Conservation (phyloP, 2,329 filamentous ascomycete genomes). For the Trichoderma koningiopsis region DNA sequence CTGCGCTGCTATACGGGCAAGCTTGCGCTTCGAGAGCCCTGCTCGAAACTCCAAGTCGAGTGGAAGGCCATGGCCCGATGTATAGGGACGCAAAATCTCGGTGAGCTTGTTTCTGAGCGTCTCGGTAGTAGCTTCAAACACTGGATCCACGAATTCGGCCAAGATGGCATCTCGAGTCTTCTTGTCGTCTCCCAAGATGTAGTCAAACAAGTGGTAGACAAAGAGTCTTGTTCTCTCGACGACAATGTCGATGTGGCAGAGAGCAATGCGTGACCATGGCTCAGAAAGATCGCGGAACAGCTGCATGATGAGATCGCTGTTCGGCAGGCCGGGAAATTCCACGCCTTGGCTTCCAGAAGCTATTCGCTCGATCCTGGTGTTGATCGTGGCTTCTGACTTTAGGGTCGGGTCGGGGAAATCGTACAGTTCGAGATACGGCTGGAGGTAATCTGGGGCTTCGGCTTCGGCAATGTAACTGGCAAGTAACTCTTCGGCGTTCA, state of each 20-base stretch:
- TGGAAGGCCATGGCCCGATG: background rate
- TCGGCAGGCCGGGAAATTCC: conserved; percentile 45
- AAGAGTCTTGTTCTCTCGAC: conserved; percentile 38
- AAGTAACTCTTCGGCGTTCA: background rate
- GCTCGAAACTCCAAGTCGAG: background rate
- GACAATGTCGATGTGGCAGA: conserved; percentile 40
- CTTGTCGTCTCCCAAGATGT: conserved; percentile 36
- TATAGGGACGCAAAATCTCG: conserved; percentile 3
- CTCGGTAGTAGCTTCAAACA: background rate
- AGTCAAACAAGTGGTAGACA: conserved; percentile 40
- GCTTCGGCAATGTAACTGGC: background rate
- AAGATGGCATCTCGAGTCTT: conserved; percentile 9
- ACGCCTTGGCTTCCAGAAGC: conserved; percentile 44
- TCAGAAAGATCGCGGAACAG: conserved; percentile 44
- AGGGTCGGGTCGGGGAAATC: conserved; percentile 30
- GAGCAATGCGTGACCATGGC: conserved; percentile 45
- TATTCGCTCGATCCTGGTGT: conserved; percentile 35
- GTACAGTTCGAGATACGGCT: background rate
- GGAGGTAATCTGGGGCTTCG: background rate
- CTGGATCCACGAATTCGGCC: background rate
- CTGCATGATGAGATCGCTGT: conserved; percentile 41
- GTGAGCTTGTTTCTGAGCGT: background rate
- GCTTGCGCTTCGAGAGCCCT: background rate
- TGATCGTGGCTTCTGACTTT: conserved; percentile 29
- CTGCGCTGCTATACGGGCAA: background rate